Base-by-base conservation (phyloP, 106 monocot genomes). In the Ottelia alismoides region DNA sequence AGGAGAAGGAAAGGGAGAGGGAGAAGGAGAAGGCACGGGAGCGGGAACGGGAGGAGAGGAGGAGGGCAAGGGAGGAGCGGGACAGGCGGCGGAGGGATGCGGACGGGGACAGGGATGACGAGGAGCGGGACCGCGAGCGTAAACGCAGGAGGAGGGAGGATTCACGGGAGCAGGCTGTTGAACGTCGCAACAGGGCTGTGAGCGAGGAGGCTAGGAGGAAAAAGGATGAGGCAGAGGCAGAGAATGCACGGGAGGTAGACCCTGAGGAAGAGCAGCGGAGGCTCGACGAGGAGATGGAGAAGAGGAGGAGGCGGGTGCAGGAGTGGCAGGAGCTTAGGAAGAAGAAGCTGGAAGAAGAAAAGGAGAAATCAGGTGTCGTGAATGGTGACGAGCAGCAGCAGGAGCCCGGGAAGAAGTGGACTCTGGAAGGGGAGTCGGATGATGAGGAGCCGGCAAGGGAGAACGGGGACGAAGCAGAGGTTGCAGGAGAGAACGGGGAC, bases 281-380 rank as follows among this genome's bases (percentile, higher is more conserved):
- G 32, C 57, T 94, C 47, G 94, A 93, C 7, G 87, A 87, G 50
- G 87, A 93, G 69, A 87, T 93, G 73, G 94, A 96, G 12, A 88
- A 85, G 65, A 40, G 94, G 52, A 57, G 94, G 52, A 61, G 83
- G 31, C 67, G 84, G 62, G 88, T 81, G 19, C 83, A 84, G 69
- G 91, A 92, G 57, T 92, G 91, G 91, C 92, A 92, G 58, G 76
- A 84, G 54, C 67, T 84, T 12, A 80, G 59, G 61, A 76, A 82
- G 69, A 84, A 79, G 76, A 71, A n/a, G n/a, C n/a, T n/a, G n/a
- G n/a, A n/a, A n/a, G n/a, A n/a, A n/a, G n/a, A 77, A 28, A 73
- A 71, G 62, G 78, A 76, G 61, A 70, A 70, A 47, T 77, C 72
- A 11, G 27, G 21, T 47, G 65, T 67, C 0, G 58, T 11, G 7